A percentile compares a stretch with the other conserved stretches of the same genome.
Conservation (phyloP, 139 green algal genomes). For the Chlorella vulgaris region DNA sequence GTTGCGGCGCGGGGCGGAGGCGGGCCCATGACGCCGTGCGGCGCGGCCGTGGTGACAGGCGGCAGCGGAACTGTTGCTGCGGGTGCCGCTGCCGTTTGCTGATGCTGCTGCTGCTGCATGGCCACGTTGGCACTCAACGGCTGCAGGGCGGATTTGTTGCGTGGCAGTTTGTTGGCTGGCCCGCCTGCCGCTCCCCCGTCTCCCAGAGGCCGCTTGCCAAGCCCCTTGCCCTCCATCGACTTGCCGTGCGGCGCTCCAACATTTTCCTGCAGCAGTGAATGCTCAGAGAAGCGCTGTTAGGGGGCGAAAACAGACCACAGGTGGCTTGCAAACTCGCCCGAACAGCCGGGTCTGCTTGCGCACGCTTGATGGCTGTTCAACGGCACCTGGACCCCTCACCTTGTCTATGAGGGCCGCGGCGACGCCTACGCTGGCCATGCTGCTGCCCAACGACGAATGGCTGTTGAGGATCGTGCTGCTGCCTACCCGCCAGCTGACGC, state of each 20-base stretch:
- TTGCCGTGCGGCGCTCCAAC: constrained; percentile 4
- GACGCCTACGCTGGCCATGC: not conserved
- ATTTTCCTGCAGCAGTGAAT: constrained; percentile 25
- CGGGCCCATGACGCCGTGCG: constrained; percentile 40
- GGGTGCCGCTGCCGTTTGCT: not conserved
- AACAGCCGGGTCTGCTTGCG: no score
- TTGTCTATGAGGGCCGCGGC: not conserved
- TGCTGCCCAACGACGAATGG: not conserved
- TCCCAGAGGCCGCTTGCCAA: constrained; percentile 19
- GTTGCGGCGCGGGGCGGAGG: constrained; percentile 32
- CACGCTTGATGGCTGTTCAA: no score
- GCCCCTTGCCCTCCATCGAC: constrained; percentile 18
- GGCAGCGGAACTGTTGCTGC: not conserved
- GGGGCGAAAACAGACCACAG: not conserved
- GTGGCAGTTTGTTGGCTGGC: not conserved
- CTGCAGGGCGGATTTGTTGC: constrained; percentile 40
- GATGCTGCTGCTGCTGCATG: not conserved
- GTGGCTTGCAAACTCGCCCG: no score
- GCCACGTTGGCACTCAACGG: constrained; percentile 30
- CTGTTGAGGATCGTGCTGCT: not conserved
- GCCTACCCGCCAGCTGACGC: not conserved
- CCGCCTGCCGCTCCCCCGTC: constrained; percentile 1
- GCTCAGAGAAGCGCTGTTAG: not conserved
- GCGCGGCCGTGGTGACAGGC: no score
- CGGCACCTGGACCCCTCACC: not conserved